A percentile compares a stretch with the other conserved stretches of the same genome.
Evolutionary conservation across 2,329 filamentous ascomycete genomes (phyloP).

Genomic region (Trichoderma koningiopsis): DNA sequence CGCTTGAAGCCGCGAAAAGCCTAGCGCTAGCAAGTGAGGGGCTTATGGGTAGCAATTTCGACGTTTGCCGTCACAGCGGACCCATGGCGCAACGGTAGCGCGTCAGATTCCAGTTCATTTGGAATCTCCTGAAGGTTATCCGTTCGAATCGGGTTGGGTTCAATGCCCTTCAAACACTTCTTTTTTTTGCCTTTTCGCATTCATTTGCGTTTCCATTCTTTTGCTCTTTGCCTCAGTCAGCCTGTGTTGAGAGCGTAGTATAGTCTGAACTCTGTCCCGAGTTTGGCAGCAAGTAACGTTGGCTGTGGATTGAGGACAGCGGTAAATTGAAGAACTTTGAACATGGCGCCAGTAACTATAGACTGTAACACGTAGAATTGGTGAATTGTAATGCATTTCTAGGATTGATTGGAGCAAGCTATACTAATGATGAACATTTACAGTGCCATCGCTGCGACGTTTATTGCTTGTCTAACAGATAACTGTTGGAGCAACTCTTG

Average conservation of each 20-base stretch:
- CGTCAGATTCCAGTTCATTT: slow-evolving; percentile 21
- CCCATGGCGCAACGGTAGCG: slow-evolving; percentile 25
- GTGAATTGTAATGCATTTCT: neutral
- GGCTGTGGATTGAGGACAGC: neutral
- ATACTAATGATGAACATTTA: no score
- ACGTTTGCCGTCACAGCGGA: slow-evolving; percentile 9
- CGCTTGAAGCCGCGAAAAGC: no score
- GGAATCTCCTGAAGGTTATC: slow-evolving; percentile 25
- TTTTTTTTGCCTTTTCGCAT: neutral
- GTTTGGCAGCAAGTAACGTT: neutral
- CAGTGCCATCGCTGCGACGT: no score
- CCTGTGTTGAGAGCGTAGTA: neutral
- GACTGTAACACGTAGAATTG: neutral
- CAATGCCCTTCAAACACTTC: slow-evolving; percentile 19
- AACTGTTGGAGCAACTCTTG: no score
- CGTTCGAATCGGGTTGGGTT: slow-evolving; percentile 25
- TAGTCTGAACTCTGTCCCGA: neutral
- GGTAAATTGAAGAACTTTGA: neutral
- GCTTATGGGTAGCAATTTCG: neutral
- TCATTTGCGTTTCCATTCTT: neutral
- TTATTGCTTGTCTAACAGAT: no score
- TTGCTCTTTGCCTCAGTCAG: neutral
- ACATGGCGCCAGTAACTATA: neutral
- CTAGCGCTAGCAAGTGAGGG: neutral
- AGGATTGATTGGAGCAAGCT: neutral